Conservation (phyloP, 2,329 filamentous ascomycete genomes). For the Gnomoniopsis sp. region DNA sequence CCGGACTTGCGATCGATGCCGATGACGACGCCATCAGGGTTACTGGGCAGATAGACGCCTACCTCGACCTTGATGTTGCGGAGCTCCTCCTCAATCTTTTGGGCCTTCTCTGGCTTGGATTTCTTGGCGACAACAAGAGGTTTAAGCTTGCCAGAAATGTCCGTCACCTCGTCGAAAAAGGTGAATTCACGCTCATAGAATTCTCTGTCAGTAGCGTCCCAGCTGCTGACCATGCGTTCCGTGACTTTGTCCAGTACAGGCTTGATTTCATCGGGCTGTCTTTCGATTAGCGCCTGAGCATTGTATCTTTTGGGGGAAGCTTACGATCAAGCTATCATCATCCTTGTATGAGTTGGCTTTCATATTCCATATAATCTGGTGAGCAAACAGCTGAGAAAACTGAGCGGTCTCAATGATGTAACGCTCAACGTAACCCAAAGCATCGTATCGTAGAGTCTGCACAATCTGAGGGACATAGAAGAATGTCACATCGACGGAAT, state of each 20-base stretch:
- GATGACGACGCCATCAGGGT: slow-evolving; percentile 94
- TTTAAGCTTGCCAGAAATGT: slow-evolving; percentile 91
- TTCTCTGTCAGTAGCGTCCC: slow-evolving; percentile 70
- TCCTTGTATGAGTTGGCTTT: slow-evolving; percentile 99
- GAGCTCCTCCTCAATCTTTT: slow-evolving; percentile 97
- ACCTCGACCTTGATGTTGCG: slow-evolving; percentile 97
- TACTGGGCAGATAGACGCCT: slow-evolving; percentile 94
- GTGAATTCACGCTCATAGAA: slow-evolving; percentile 95
- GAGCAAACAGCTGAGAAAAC: slow-evolving; percentile 96
- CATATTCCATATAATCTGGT: slow-evolving; percentile 99
- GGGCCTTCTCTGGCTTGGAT: slow-evolving; percentile 94
- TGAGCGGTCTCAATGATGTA: slow-evolving; percentile 97
- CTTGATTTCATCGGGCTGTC: slow-evolving; percentile 82
- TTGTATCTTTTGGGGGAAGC: background rate
- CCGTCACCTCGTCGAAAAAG: slow-evolving; percentile 98
- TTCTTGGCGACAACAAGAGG: slow-evolving; percentile 74
- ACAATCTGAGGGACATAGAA: slow-evolving; percentile 99
- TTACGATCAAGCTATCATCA: slow-evolving; percentile 79
- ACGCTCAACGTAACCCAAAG: slow-evolving; percentile 87
- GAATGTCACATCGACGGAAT: slow-evolving; percentile 95
- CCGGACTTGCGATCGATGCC: slow-evolving; percentile 98
- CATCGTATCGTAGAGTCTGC: slow-evolving; percentile 89
- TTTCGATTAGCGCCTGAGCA: slow-evolving; percentile 21
- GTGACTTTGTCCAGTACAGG: slow-evolving; percentile 90
- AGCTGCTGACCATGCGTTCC: slow-evolving; percentile 76